Conservation (phyloP, 345 rosid species). For the Litchi chinensis region DNA sequence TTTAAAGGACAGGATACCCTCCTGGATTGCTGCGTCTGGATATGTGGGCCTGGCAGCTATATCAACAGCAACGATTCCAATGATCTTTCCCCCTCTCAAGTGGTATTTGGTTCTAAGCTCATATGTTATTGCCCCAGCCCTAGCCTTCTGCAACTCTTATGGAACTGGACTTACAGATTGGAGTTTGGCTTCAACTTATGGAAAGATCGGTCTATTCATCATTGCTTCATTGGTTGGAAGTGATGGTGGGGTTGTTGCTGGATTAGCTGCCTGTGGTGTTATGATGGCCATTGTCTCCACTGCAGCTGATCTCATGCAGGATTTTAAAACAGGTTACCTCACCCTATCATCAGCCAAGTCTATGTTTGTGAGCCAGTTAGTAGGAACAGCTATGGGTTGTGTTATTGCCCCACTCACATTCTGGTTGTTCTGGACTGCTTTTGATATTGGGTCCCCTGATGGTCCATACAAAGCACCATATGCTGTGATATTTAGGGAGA, state of each 20-base stretch:
- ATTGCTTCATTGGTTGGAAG: slow-evolving; percentile 81
- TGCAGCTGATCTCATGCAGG: slow-evolving; percentile 97
- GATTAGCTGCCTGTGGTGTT: slow-evolving; percentile 82
- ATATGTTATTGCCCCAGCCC: slow-evolving; percentile 85
- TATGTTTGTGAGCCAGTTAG: slow-evolving; percentile 83
- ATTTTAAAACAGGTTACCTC: slow-evolving; percentile 88
- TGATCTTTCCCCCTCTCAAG: slow-evolving; percentile 75
- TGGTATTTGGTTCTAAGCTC: slow-evolving; percentile 87
- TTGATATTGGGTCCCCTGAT: slow-evolving; percentile 79
- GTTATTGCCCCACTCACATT: slow-evolving; percentile 86
- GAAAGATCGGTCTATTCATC: slow-evolving; percentile 89
- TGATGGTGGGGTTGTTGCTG: slow-evolving; percentile 85
- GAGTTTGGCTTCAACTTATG: slow-evolving; percentile 80
- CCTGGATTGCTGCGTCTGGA: slow-evolving; percentile 80
- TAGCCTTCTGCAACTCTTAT: slow-evolving; percentile 92
- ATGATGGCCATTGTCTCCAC: slow-evolving; percentile 96
- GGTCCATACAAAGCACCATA: slow-evolving; percentile 92
- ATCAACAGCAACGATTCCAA: slow-evolving; percentile 73
- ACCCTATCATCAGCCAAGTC: slow-evolving; percentile 90
- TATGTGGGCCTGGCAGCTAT: slow-evolving; percentile 89
- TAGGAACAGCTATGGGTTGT: slow-evolving; percentile 94
- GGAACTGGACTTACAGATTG: slow-evolving; percentile 90
- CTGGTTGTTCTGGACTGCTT: slow-evolving; percentile 87
- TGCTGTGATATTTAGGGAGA: slow-evolving; percentile 82
- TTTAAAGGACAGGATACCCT: slow-evolving; percentile 75